These are phyloP conservation scores for Schizosaccharomyces octosporus DNA, from an alignment of 805 yeast species.

Conservation along the genomic window DNA sequence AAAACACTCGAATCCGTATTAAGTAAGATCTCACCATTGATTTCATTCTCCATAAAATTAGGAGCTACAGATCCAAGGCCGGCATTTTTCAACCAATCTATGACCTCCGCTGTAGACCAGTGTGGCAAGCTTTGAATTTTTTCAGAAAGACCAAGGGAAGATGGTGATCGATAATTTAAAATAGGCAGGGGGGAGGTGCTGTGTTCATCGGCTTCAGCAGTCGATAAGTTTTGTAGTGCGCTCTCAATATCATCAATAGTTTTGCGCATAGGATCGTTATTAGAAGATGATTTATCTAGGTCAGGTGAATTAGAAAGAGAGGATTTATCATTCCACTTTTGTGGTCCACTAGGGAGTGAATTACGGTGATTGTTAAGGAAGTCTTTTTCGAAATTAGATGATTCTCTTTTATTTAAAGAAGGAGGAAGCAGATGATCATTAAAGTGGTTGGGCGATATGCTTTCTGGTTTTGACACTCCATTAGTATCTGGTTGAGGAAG, in stretches of 20 bases:
- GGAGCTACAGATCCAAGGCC: slow-evolving; percentile 55
- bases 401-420: too few species aligned
- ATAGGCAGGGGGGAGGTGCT: not conserved
- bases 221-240: slow-evolving; percentile 11
- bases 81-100: slow-evolving; percentile 41
- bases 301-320: not conserved
- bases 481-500: not conserved
- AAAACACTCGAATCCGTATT: slow-evolving; percentile 67
- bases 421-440: not conserved
- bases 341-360: too few species aligned
- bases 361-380: too few species aligned
- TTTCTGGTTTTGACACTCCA: not conserved
- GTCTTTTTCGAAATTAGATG: too few species aligned
- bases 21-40: slow-evolving; percentile 62
- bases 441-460: slow-evolving; percentile 1
- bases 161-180: not conserved
- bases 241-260: slow-evolving; percentile 17
- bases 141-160: not conserved
- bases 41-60: slow-evolving; percentile 65
- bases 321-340: not conserved
- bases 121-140: not conserved
- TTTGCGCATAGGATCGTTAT: slow-evolving; percentile 5
- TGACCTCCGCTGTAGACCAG: slow-evolving; percentile 79
- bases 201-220: slow-evolving; percentile 8
- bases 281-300: not conserved